Evolutionary conservation across 768 basidiomycete genomes (phyloP).

Genomic region (Rubroboletus pulcherrimus): DNA sequence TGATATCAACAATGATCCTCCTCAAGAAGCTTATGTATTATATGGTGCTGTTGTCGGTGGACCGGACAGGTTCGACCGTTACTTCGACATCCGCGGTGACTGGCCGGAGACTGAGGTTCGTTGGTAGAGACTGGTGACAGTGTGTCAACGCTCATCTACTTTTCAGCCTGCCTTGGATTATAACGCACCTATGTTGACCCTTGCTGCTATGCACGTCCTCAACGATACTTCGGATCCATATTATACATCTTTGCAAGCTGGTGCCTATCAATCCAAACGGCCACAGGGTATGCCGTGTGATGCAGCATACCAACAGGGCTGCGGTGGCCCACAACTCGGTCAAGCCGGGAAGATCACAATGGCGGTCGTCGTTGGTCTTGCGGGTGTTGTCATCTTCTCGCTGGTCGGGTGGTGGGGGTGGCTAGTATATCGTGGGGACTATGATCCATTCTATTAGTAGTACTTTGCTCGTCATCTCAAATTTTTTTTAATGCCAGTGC

Average conservation of each 20-base stretch:
- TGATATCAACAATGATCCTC: slow-evolving; percentile 69
- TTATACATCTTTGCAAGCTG: slow-evolving; percentile 67
- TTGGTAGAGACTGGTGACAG: not conserved
- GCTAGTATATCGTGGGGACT: slow-evolving; percentile 25
- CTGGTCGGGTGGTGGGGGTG: slow-evolving; percentile 36
- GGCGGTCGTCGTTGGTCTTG: slow-evolving; percentile 59
- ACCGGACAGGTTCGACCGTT: slow-evolving; percentile 70
- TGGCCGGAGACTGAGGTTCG: slow-evolving; percentile 85
- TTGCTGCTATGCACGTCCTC: slow-evolving; percentile 74
- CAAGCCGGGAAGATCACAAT: slow-evolving; percentile 64
- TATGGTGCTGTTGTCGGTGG: slow-evolving; percentile 91
- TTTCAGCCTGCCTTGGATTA: slow-evolving; percentile 78
- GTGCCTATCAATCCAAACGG: slow-evolving; percentile 56
- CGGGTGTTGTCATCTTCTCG: slow-evolving; percentile 55
- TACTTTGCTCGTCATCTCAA: not conserved
- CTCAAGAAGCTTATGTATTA: slow-evolving; percentile 67
- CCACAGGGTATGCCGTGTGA: slow-evolving; percentile 80
- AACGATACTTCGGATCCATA: slow-evolving; percentile 70
- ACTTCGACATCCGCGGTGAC: slow-evolving; percentile 82
- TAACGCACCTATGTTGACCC: slow-evolving; percentile 84
- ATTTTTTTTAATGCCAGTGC: not conserved
- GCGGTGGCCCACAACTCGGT: slow-evolving; percentile 50
- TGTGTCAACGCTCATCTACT: slow-evolving; percentile 9
- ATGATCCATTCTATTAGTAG: slow-evolving; percentile 21
- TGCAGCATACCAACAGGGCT: slow-evolving; percentile 54